Conservation (phyloP, 805 yeast genomes). For the Candida glaebosa region DNA sequence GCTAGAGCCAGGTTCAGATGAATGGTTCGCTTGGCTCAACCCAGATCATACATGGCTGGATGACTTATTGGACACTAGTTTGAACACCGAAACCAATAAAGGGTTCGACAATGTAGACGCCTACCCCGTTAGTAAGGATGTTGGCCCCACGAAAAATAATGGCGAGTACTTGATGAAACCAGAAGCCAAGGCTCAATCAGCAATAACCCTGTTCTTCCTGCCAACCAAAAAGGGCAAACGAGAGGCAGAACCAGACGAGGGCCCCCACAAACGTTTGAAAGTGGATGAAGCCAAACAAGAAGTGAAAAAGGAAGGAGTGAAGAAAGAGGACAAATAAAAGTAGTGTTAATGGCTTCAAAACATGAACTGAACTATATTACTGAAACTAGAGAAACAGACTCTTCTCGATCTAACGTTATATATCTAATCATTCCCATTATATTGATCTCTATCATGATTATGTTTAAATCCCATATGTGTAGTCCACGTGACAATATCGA, state of each 20-base stretch:
- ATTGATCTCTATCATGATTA: no score
- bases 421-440: no score
- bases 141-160: slow-evolving; percentile 58
- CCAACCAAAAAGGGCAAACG: slow-evolving; percentile 10
- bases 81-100: slow-evolving; percentile 31
- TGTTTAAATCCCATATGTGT: no score
- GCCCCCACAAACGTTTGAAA: slow-evolving; percentile 2
- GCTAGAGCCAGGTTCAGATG: slow-evolving; percentile 52
- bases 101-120: slow-evolving; percentile 42
- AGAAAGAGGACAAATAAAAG: slow-evolving; percentile 6
- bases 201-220: slow-evolving; percentile 27
- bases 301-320: slow-evolving; percentile 4
- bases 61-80: slow-evolving; percentile 32
- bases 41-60: slow-evolving; percentile 37
- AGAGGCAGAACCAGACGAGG: slow-evolving; percentile 1
- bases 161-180: slow-evolving; percentile 34
- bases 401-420: no score
- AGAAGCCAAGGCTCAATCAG: slow-evolving; percentile 15
- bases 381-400: no score
- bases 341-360: neutral
- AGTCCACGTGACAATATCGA: no score
- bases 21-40: slow-evolving; percentile 64
- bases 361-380: no score
- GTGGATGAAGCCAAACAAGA: slow-evolving; percentile 5
- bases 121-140: slow-evolving; percentile 56